Conservation (phyloP, 2,329 filamentous ascomycete species). For the Ophiostoma sp. region DNA sequence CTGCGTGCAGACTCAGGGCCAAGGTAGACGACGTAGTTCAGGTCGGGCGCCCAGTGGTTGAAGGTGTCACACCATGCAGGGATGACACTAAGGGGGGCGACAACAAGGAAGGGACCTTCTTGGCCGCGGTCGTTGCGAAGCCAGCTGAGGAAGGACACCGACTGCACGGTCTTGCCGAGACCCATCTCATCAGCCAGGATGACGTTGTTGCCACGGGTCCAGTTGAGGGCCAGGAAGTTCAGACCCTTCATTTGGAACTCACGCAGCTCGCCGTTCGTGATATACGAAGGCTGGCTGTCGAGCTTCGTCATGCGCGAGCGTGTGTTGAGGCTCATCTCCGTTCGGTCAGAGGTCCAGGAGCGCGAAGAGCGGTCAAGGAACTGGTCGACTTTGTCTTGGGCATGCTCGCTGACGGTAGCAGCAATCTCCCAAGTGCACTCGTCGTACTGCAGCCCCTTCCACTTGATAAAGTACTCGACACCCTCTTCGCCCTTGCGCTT, state of each 20-base stretch:
- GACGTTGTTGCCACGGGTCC: constrained; percentile 91
- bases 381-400: constrained; percentile 87
- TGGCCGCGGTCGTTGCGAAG: constrained; percentile 84
- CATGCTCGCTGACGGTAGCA: constrained; percentile 66
- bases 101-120: constrained; percentile 92
- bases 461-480: constrained; percentile 91
- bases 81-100: constrained; percentile 96
- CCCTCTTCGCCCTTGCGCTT: constrained; percentile 76
- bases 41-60: constrained; percentile 89
- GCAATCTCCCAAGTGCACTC: constrained; percentile 91
- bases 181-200: constrained; percentile 99
- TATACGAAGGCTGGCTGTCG: constrained; percentile 80
- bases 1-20: constrained; percentile 83
- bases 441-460: constrained; percentile 92
- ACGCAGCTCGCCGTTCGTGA: constrained; percentile 80
- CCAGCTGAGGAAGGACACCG: constrained; percentile 96
- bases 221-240: constrained; percentile 95
- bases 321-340: constrained; percentile 73
- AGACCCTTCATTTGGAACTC: constrained; percentile 92
- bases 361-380: constrained; percentile 82
- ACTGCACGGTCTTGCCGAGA: constrained; percentile 96
- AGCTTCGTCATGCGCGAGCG: constrained; percentile 72
- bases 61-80: constrained; percentile 98
- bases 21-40: constrained; percentile 97
- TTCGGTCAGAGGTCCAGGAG: constrained; percentile 75